These are phyloP conservation scores for Physcomitrellopsis africana DNA, from an alignment of 225 moss, liverwort and hornwort species.

Conservation along the genomic window DNA sequence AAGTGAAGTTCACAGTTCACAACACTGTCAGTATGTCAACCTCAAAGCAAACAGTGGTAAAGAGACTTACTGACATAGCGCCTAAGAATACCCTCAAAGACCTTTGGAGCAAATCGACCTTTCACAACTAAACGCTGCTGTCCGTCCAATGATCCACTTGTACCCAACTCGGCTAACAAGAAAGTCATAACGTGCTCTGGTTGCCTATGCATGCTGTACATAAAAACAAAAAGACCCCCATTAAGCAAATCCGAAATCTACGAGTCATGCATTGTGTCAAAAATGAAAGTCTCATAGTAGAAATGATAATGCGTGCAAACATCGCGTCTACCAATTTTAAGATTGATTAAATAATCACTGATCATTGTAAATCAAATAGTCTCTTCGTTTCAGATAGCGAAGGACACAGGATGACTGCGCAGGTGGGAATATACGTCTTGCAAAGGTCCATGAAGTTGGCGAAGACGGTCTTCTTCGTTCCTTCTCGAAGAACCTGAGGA, in stretches of 20 bases:
- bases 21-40: background rate
- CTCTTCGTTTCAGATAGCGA: no score
- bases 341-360: no score
- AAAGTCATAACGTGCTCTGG: slow-evolving; percentile 98
- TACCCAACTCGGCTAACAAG: slow-evolving; percentile 84
- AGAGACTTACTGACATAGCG: slow-evolving; percentile 91
- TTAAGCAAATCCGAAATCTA: background rate
- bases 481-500: slow-evolving; percentile 95
- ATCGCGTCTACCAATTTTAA: no score
- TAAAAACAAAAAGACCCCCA: slow-evolving; percentile 10
- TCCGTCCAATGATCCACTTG: slow-evolving; percentile 88
- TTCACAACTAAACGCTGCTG: slow-evolving; percentile 92
- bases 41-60: slow-evolving; percentile 9
- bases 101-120: slow-evolving; percentile 86
- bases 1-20: background rate
- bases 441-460: slow-evolving; percentile 96
- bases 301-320: background rate
- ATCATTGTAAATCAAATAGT: no score
- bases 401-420: no score
- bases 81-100: slow-evolving; percentile 93
- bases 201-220: slow-evolving; percentile 84
- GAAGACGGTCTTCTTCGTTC: slow-evolving; percentile 94
- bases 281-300: background rate
- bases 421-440: slow-evolving; percentile 63
- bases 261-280: background rate